Base-by-base conservation (phyloP, 2,329 filamentous ascomycete species). In the Ceratocystis cacaofunesta region DNA sequence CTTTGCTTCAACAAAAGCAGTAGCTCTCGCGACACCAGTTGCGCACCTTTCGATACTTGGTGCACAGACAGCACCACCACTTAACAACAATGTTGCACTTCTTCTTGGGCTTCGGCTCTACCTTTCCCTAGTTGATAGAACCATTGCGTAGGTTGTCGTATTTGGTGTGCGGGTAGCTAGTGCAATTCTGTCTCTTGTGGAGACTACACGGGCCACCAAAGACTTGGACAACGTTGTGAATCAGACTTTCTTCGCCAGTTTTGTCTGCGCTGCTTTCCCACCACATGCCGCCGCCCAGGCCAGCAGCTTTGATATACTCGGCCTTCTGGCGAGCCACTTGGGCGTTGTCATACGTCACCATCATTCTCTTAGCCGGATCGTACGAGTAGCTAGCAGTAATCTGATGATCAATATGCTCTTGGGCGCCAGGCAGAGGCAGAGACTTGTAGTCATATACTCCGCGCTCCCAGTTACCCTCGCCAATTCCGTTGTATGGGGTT, bases 281-380 rank as follows among this genome's bases (percentile, higher is more conserved):
- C 90, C 90, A 97, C 92, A 97, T 96, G n/a, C 82, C 90, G 19
- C 92, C 92, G 1, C 91, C 92, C 0, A 96, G 80, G 0, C 83
- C 79, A 57, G 80, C 77, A 22, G 82, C 73, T 71, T 79, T 82
- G 72, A 96, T 83, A 73, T 85, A 96, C 10, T 82, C 76, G 1
- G 85, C 85, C 78, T 96, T 97, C 69, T 76, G 73, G 69, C 78
- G 78, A 2, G 85, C 87, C 73, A 91, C 83, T 2, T 78, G 76
- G 0, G 85, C 81, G 1, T 84, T 92, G 72, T 91, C 88, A 72
- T 95, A 97, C 55, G 82, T 87, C 63, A 97, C 82, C 78, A 97
- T 82, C 66, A 82, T 85, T 67, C 80, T 80, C 36, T 79, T 79
- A 0, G 71, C 74, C 0, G 80, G 74, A 72, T 91, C 82, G 74